These are phyloP conservation scores for Stephanodiscus minutulus DNA, from an alignment of 108 stramenopile genomes.

Conservation along the genomic window DNA sequence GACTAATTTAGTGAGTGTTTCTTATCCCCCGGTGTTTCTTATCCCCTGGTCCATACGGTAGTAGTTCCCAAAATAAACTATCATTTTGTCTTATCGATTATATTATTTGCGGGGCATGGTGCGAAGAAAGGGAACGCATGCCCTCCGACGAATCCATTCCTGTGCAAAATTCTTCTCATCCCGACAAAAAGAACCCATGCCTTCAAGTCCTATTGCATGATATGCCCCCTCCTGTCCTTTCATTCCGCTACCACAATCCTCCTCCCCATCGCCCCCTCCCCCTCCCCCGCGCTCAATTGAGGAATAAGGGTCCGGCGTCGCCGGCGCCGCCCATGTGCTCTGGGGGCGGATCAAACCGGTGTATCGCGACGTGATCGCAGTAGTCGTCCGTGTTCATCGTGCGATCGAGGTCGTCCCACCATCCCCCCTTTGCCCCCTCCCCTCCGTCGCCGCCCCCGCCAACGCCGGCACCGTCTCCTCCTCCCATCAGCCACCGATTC, in stretches of 20 bases:
- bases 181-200: neutral
- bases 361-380: constrained; percentile 73
- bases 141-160: too few species aligned
- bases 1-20: too few species aligned
- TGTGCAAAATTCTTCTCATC: too few species aligned
- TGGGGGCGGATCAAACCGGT: constrained; percentile 83
- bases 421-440: too few species aligned
- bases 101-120: neutral
- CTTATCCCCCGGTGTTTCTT: too few species aligned
- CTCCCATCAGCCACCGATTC: constrained; percentile 73
- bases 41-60: too few species aligned
- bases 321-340: constrained; percentile 89
- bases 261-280: too few species aligned
- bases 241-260: too few species aligned
- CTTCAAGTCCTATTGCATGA: too few species aligned
- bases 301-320: constrained; percentile 74
- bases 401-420: constrained; percentile 84
- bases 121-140: neutral
- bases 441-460: neutral
- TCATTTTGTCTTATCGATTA: neutral
- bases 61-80: neutral
- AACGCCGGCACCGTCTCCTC: neutral
- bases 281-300: neutral
- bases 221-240: neutral
- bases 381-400: constrained; percentile 82